These are phyloP conservation scores for Gossypium arboreum DNA, from an alignment of 345 rosid species.

Conservation along the genomic window DNA sequence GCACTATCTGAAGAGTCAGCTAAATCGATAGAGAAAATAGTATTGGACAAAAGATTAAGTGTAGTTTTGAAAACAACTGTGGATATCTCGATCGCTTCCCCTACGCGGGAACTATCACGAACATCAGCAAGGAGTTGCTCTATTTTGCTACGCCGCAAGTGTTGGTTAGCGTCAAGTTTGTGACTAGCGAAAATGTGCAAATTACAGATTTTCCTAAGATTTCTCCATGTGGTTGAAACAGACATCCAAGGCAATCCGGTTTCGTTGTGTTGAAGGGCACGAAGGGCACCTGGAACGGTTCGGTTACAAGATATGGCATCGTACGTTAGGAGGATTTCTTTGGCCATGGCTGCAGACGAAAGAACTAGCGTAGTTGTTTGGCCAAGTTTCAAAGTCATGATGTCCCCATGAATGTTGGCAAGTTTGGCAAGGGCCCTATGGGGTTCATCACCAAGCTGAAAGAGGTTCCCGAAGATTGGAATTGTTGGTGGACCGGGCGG, in stretches of 20 bases:
- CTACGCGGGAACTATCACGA: neutral
- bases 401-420: neutral
- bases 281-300: neutral
- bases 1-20: conserved; percentile 1
- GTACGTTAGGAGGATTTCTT: neutral
- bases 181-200: neutral
- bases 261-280: neutral
- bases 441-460: conserved; percentile 23
- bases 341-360: neutral
- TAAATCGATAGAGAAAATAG: neutral
- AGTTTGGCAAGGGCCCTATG: neutral
- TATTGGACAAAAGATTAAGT: neutral
- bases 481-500: conserved; percentile 35
- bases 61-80: neutral
- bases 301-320: neutral
- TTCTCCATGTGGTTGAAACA: conserved; percentile 1
- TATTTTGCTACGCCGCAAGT: neutral
- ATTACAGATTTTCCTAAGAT: neutral
- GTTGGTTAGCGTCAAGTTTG: neutral
- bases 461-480: conserved; percentile 40
- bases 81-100: neutral
- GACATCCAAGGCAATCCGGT: neutral
- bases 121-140: neutral
- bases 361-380: neutral
- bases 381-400: neutral